phyloP scores from a whole-genome alignment of 176 grass and related monocot species.

The Poa pratensis region DNA sequence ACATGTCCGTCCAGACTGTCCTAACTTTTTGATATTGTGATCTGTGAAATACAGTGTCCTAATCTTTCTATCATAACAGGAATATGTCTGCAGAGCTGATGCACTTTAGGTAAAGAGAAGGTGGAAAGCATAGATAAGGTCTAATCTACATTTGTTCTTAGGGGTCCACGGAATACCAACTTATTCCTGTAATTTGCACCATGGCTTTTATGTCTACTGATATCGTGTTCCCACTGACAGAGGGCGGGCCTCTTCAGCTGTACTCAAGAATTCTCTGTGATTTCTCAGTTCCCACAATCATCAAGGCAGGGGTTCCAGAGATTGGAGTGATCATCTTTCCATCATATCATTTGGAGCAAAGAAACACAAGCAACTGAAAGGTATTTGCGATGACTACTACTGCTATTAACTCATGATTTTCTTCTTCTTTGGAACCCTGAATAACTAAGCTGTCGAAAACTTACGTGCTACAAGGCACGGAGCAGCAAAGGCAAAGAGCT shows the following conservation, averaged over 20 bases:
- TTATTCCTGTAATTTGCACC: slow-evolving; percentile 47
- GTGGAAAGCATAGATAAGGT: slow-evolving; percentile 49
- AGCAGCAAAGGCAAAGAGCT: slow-evolving; percentile 41
- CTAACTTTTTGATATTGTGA: slow-evolving; percentile 42
- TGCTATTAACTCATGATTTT: not conserved
- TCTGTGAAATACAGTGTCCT: slow-evolving; percentile 43
- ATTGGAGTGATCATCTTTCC: not conserved
- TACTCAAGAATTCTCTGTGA: not conserved
- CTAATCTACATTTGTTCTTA: slow-evolving; percentile 43
- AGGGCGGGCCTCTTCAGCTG: not conserved
- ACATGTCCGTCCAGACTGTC: not conserved
- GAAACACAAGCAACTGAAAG: not conserved
- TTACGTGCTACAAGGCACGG: not conserved
- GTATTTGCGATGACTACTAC: not conserved
- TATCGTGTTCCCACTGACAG: slow-evolving; percentile 37
- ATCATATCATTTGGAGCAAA: not conserved
- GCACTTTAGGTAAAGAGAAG: slow-evolving; percentile 40
- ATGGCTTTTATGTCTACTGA: slow-evolving; percentile 37
- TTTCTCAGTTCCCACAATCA: not conserved
- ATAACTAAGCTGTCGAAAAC: not conserved
- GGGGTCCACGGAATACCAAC: slow-evolving; percentile 45
- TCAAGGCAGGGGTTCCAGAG: not conserved
- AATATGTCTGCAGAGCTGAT: slow-evolving; percentile 42
- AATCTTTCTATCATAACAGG: slow-evolving; percentile 47
- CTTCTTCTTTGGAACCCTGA: not conserved